A percentile compares a stretch with the other conserved stretches of the same genome.
These are phyloP conservation scores for Usnea hakonensis DNA, from an alignment of 495 filamentous ascomycete genomes.

Conservation along the genomic window DNA sequence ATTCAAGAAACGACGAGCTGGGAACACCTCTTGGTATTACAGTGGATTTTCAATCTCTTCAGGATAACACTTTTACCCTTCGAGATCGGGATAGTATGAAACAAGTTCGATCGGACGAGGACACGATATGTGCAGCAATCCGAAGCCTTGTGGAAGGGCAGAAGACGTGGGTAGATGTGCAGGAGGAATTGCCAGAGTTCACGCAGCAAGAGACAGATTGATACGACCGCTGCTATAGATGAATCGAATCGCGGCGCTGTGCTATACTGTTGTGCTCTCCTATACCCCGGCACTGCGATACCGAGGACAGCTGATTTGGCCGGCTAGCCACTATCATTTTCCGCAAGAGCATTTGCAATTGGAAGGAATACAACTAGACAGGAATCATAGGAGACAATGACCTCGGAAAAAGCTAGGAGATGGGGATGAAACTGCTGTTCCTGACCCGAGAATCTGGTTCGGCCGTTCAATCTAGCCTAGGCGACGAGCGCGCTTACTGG, in stretches of 20 bases:
- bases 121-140: conserved; percentile 57
- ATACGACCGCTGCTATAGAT: not conserved
- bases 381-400: not conserved
- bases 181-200: conserved; percentile 55
- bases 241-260: not conserved
- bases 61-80: conserved; percentile 60
- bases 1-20: conserved; percentile 60
- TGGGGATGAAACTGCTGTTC: conserved; percentile 19
- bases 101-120: conserved; percentile 58
- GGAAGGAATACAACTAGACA: too few relatives aligned
- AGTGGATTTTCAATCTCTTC: conserved; percentile 63
- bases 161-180: conserved; percentile 58
- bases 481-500: conserved; percentile 17
- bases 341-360: not conserved
- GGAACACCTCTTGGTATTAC: conserved; percentile 60
- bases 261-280: not conserved
- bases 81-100: conserved; percentile 59
- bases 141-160: conserved; percentile 52
- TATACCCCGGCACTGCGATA: not conserved
- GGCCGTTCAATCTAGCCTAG: conserved; percentile 12
- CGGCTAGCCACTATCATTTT: not conserved
- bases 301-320: not conserved
- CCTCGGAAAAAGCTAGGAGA: conserved; percentile 6
- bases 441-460: conserved; percentile 21
- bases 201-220: conserved; percentile 49